Percentiles rank a stretch among this genome's conserved stretches.
phyloP scores from a whole-genome alignment of 805 yeast species.

The Wickerhamomyces chambardii region DNA sequence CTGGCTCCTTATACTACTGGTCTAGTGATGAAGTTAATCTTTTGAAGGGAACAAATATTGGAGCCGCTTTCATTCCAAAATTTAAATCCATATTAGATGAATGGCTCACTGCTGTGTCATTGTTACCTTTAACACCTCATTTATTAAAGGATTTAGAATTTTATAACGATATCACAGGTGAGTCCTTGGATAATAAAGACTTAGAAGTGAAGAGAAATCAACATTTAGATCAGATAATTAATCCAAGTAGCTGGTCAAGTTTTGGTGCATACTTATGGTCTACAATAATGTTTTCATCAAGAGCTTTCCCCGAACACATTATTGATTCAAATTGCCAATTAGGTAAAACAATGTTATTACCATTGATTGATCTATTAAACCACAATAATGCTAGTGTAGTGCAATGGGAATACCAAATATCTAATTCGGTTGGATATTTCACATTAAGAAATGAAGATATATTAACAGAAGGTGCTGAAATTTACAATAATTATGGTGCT shows the following conservation, averaged over 20 bases:
- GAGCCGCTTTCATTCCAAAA: conserved; percentile 42
- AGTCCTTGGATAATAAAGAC: neutral
- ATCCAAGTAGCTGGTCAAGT: conserved; percentile 42
- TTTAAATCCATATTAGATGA: conserved; percentile 44
- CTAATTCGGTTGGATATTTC: conserved; percentile 11
- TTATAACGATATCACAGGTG: conserved; percentile 6
- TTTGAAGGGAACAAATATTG: conserved; percentile 59
- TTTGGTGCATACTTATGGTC: conserved; percentile 74
- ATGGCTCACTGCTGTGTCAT: conserved; percentile 32
- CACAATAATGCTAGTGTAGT: conserved; percentile 64
- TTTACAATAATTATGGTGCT: conserved; percentile 75
- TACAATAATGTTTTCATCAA: conserved; percentile 55
- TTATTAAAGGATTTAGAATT: conserved; percentile 10
- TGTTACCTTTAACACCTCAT: conserved; percentile 4
- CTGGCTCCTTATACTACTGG: conserved; percentile 59
- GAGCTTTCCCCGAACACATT: conserved; percentile 67
- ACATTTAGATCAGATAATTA: conserved; percentile 9
- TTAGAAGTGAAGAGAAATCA: conserved; percentile 5
- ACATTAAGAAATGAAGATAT: conserved; percentile 9
- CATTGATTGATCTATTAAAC: conserved; percentile 71
- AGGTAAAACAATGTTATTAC: conserved; percentile 58
- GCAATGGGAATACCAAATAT: no score
- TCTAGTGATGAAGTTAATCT: conserved; percentile 36
- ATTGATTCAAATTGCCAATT: conserved; percentile 23
- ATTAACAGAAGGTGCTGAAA: conserved; percentile 23